Base-by-base conservation (phyloP, 352 stramenopile species). In the Globisporangium heterothallicum region DNA sequence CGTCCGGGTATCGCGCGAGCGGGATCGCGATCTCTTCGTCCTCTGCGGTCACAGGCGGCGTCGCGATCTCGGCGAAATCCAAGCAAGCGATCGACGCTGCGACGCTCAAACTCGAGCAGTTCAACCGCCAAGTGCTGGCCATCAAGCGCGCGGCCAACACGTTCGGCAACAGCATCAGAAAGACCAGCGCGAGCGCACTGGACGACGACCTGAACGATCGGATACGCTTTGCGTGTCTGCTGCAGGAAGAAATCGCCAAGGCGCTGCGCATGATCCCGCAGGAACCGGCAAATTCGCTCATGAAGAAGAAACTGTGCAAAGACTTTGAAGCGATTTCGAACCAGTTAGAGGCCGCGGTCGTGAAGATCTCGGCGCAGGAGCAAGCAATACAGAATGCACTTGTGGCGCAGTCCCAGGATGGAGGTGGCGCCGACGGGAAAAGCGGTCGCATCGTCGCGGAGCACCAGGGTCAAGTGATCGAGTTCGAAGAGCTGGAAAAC, bases 181-280 rank as follows among this genome's bases (percentile, higher is more conserved):
- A 40, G 8, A 10, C 47, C 3, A 40, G 42, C 26, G 46, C 56
- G 4, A 42, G 52, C n/a, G 35, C 61, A 13, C 49, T 86, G 14
- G 78, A 93, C 55, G 79, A 91, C 49, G 82, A 91, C 30, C 58
- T 91, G 50, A 76, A 88, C 59, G 82, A 93, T 63, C 79, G 79
- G 43, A 93, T 93, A 63, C 78, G 79, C 44, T 93, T 87, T 56
- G 82, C 82, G 50, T 91, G 79, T 52, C 57, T 93, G 25, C 53
- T 93, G 24, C 82, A 93, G 53, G 77, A 90, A 44, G 82, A 93
- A 55, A 89, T 91, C 54, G 72, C 78, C 27, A 86, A 82, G 43
- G 63, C 64, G 21, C 55, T 93, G 29, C 65, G 58, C 7, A 56
- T 74, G 24, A 72, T 93, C 43, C 79, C 79, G 12, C 61, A 76